Percentiles rank a stretch among this genome's conserved stretches.
Conservation (phyloP, 2,329 filamentous ascomycete genomes). For the Colletotrichum melonis region DNA sequence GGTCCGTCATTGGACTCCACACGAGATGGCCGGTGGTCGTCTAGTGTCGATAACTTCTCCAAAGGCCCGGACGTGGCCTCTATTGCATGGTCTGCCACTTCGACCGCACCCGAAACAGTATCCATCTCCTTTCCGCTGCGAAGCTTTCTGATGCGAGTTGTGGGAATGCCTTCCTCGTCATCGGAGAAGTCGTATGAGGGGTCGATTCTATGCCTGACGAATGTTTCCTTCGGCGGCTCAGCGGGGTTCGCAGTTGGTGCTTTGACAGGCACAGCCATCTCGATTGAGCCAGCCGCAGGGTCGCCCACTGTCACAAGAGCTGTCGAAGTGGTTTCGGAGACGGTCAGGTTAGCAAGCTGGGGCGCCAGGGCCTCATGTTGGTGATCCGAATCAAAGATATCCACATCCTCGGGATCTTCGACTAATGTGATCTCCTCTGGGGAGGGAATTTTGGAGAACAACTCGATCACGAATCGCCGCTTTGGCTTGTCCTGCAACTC, state of each 20-base stretch:
- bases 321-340: background rate
- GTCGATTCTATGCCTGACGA: conserved; percentile 34
- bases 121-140: background rate
- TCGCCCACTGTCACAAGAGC: background rate
- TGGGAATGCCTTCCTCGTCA: conserved; percentile 37
- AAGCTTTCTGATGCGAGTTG: background rate
- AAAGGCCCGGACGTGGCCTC: background rate
- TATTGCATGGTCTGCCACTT: background rate
- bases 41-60: background rate
- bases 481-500: background rate
- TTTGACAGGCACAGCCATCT: background rate
- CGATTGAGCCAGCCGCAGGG: background rate
- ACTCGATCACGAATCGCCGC: conserved; percentile 12
- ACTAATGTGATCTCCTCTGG: conserved; percentile 7
- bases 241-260: background rate
- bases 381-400: background rate
- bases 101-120: background rate
- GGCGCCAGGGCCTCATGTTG: background rate
- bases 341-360: background rate
- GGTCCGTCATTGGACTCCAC: background rate
- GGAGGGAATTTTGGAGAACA: conserved; percentile 3
- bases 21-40: background rate
- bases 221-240: conserved; percentile 2
- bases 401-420: conserved; percentile 19
- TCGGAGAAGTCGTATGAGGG: conserved; percentile 39